phyloP scores from a whole-genome alignment of 768 basidiomycete species.

The Lentinula boryana region DNA sequence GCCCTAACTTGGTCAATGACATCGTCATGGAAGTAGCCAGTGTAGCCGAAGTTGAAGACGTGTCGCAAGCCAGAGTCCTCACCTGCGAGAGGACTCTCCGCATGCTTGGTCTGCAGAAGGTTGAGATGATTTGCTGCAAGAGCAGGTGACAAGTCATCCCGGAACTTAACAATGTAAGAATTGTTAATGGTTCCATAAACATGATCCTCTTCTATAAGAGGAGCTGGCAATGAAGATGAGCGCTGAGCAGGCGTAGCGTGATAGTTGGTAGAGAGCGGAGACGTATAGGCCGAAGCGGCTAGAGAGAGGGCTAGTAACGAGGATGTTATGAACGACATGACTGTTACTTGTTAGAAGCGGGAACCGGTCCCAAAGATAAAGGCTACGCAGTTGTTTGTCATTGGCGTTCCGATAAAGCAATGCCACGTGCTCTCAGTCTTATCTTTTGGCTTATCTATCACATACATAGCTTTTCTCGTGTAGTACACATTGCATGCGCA shows the following conservation, averaged over 20 bases:
- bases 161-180: slow-evolving; percentile 93
- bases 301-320: slow-evolving; percentile 35
- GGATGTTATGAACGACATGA: slow-evolving; percentile 17
- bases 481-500: neutral
- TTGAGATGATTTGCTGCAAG: slow-evolving; percentile 74
- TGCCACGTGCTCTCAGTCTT: neutral
- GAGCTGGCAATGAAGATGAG: slow-evolving; percentile 50
- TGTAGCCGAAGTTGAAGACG: slow-evolving; percentile 79
- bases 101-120: slow-evolving; percentile 61
- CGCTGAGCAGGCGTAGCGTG: slow-evolving; percentile 22
- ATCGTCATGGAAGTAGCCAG: slow-evolving; percentile 67
- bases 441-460: neutral
- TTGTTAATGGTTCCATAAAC: slow-evolving; percentile 74
- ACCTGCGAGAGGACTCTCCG: slow-evolving; percentile 45
- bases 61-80: slow-evolving; percentile 57
- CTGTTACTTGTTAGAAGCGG: neutral
- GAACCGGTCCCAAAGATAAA: neutral
- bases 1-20: slow-evolving; percentile 73
- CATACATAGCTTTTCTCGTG: neutral
- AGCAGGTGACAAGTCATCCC: slow-evolving; percentile 51
- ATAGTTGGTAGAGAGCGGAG: slow-evolving; percentile 46
- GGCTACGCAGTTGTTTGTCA: slow-evolving; percentile 1
- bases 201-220: slow-evolving; percentile 52
- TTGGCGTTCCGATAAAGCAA: neutral
- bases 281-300: slow-evolving; percentile 29